Evolutionary conservation across 2,329 filamentous ascomycete species (phyloP).

Genomic region (Phaeosphaeriaceae sp.): DNA sequence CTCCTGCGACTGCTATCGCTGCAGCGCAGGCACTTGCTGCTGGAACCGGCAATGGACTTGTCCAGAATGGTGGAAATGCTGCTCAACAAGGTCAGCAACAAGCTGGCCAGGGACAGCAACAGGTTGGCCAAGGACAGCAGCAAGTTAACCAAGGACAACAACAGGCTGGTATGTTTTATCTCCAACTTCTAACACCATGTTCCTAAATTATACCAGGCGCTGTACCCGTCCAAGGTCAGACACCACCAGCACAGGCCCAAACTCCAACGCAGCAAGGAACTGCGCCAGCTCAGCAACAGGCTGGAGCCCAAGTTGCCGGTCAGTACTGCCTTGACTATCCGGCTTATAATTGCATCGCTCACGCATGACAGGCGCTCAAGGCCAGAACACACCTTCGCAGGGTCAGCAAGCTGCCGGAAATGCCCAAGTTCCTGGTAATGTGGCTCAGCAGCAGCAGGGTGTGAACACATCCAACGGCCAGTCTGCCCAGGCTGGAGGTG

Average conservation of each 20-base stretch:
- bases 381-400: constrained; percentile 4
- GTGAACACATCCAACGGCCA: constrained; percentile 2
- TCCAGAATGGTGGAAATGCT: constrained; percentile 21
- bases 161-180: not conserved
- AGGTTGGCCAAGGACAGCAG: not conserved
- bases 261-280: not conserved
- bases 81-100: constrained; percentile 4
- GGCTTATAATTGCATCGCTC: not conserved
- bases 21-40: constrained; percentile 34
- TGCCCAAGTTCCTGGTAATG: not conserved
- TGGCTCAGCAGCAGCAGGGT: constrained; percentile 5
- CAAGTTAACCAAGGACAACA: not conserved
- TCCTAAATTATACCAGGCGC: constrained; percentile 4
- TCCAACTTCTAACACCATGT: too few relatives aligned
- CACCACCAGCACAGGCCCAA: constrained; percentile 2
- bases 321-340: not conserved
- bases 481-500: not conserved
- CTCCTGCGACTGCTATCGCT: constrained; percentile 38
- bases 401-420: constrained; percentile 2
- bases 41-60: constrained; percentile 39
- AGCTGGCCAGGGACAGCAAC: not conserved
- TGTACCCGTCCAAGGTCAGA: constrained; percentile 5
- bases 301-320: not conserved
- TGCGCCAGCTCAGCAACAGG: not conserved
- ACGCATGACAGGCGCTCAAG: constrained; percentile 3